Percentiles rank a stretch among this genome's conserved stretches.
These are phyloP conservation scores for Cystofilobasidium bisporidii DNA, from an alignment of 768 basidiomycete genomes.

Conservation along the genomic window DNA sequence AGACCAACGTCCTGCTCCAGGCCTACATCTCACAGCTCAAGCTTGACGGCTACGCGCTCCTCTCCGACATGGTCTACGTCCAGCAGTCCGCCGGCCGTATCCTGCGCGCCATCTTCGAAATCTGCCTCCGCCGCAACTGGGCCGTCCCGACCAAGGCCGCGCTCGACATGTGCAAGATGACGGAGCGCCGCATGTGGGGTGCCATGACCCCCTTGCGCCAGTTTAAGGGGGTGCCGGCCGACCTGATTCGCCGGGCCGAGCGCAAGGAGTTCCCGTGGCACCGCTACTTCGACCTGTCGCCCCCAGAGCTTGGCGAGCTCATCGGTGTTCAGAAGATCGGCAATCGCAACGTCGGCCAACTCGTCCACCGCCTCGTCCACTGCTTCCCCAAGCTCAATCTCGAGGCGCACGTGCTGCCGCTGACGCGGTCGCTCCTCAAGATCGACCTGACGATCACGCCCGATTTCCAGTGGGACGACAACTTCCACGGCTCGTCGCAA, in stretches of 20 bases:
- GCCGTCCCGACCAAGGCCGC: conserved; percentile 84
- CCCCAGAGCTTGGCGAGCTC: conserved; percentile 85
- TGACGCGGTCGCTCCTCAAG: conserved; percentile 82
- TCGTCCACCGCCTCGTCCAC: conserved; percentile 87
- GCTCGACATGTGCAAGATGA: conserved; percentile 92
- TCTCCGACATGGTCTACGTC: conserved; percentile 66
- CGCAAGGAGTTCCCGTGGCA: conserved; percentile 99
- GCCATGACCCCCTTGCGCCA: conserved; percentile 96
- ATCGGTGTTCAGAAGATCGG: conserved; percentile 60
- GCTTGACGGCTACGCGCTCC: conserved; percentile 61
- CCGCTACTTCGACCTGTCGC: conserved; percentile 79
- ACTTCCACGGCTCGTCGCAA: conserved; percentile 77
- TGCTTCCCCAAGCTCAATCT: conserved; percentile 90
- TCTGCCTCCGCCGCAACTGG: conserved; percentile 97
- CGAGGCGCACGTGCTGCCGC: conserved; percentile 91
- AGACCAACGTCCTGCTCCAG: conserved; percentile 92
- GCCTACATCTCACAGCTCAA: conserved; percentile 90
- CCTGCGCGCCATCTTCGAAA: conserved; percentile 92
- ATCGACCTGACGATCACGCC: conserved; percentile 89
- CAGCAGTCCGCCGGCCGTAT: conserved; percentile 96
- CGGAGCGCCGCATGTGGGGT: conserved; percentile 67
- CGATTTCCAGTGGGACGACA: conserved; percentile 98
- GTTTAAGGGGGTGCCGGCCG: conserved; percentile 74
- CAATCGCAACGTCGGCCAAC: conserved; percentile 63
- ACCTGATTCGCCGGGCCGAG: conserved; percentile 61